Evolutionary conservation across 2,329 filamentous ascomycete species (phyloP).

Genomic region (Cladophialophora exuberans): DNA sequence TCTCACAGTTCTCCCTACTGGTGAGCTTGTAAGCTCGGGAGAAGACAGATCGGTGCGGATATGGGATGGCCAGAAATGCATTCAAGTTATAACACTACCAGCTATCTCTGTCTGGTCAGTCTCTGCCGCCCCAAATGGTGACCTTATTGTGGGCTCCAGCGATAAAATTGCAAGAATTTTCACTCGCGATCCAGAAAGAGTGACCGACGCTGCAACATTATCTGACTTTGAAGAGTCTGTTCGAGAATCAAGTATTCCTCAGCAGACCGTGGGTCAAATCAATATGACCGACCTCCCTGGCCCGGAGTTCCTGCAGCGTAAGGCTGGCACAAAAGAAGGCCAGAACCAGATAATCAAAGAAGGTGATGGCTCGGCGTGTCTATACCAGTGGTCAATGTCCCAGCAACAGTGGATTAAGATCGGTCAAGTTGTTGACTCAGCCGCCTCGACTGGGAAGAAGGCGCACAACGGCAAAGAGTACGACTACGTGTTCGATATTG

Average conservation of each 20-base stretch:
- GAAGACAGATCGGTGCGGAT: slow-evolving; percentile 93
- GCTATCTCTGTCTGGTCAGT: slow-evolving; percentile 96
- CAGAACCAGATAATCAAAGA: slow-evolving; percentile 92
- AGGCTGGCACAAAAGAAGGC: slow-evolving; percentile 90
- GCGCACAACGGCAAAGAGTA: slow-evolving; percentile 84
- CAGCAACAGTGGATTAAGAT: slow-evolving; percentile 80
- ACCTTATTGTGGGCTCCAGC: slow-evolving; percentile 92
- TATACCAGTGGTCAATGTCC: slow-evolving; percentile 80
- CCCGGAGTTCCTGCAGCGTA: slow-evolving; percentile 79
- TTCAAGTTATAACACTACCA: slow-evolving; percentile 95
- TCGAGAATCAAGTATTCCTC: slow-evolving; percentile 80
- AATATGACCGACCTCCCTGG: slow-evolving; percentile 92
- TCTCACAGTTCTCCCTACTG: slow-evolving; percentile 73
- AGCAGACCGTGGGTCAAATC: slow-evolving; percentile 79
- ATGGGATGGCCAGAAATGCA: slow-evolving; percentile 80
- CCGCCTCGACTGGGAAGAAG: slow-evolving; percentile 79
- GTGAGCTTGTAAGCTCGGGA: slow-evolving; percentile 86
- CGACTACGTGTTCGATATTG: slow-evolving; percentile 95
- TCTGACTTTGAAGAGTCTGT: slow-evolving; percentile 80
- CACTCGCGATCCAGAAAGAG: slow-evolving; percentile 69
- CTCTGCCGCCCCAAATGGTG: slow-evolving; percentile 78
- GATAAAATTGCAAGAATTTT: slow-evolving; percentile 86
- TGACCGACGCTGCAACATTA: slow-evolving; percentile 70
- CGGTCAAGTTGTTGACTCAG: slow-evolving; percentile 91
- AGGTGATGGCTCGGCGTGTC: slow-evolving; percentile 77